A percentile compares a stretch with the other conserved stretches of the same genome.
Evolutionary conservation across 352 stramenopile genomes (phyloP).

Genomic region (Aphanomyces astaci): DNA sequence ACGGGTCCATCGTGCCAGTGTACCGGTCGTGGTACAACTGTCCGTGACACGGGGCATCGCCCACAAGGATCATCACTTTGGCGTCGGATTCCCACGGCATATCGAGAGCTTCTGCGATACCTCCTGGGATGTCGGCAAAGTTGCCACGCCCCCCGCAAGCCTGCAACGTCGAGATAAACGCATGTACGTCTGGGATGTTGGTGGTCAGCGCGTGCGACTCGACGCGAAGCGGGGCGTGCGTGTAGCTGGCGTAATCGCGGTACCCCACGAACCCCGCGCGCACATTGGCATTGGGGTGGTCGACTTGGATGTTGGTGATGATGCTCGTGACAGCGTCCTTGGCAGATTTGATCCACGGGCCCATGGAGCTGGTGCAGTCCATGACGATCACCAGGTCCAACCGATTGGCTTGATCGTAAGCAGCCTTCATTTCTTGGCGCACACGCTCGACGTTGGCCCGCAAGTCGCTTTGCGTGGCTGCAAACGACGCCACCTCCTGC

Average conservation of each 20-base stretch:
- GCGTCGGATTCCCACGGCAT: constrained; percentile 30
- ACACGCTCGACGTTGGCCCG: not conserved
- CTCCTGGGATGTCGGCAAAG: constrained; percentile 36
- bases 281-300: constrained; percentile 26
- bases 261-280: constrained; percentile 39
- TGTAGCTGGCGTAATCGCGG: constrained; percentile 33
- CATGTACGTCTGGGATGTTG: constrained; percentile 19
- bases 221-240: constrained; percentile 20
- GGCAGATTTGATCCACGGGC: constrained; percentile 30
- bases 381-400: constrained; percentile 42
- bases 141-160: constrained; percentile 32
- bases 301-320: constrained; percentile 29
- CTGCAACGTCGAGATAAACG: constrained; percentile 27
- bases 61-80: constrained; percentile 33
- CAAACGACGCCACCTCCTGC: not conserved
- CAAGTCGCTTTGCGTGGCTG: not conserved
- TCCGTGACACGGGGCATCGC: constrained; percentile 34
- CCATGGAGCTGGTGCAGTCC: constrained; percentile 41
- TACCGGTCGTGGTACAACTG: constrained; percentile 28
- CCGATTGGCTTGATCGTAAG: constrained; percentile 24
- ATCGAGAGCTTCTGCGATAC: constrained; percentile 25
- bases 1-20: constrained; percentile 23
- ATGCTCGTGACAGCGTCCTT: constrained; percentile 30
- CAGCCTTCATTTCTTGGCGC: not conserved
- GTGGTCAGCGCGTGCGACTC: constrained; percentile 26